These are phyloP conservation scores for Diutina pseudorugosa DNA, from an alignment of 1,139 yeast species.

Conservation along the genomic window DNA sequence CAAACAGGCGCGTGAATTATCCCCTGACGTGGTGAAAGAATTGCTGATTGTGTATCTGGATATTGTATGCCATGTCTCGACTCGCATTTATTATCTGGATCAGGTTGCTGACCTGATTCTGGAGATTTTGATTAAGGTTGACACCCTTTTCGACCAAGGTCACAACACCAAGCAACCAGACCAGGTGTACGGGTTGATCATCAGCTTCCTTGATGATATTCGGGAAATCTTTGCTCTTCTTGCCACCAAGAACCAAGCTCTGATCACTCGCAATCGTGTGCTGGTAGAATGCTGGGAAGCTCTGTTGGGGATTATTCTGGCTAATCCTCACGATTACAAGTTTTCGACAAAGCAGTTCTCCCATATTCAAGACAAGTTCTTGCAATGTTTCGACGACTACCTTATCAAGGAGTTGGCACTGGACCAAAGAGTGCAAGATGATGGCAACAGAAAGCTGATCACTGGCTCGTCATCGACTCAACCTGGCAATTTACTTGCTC, in stretches of 20 bases:
- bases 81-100: slow-evolving; percentile 66
- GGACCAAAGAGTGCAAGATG: neutral
- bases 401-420: slow-evolving; percentile 20
- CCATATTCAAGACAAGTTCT: slow-evolving; percentile 21
- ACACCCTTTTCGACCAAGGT: slow-evolving; percentile 17
- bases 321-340: neutral
- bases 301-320: slow-evolving; percentile 15
- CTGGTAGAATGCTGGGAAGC: slow-evolving; percentile 34
- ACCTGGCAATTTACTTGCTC: slow-evolving; percentile 11
- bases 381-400: slow-evolving; percentile 23
- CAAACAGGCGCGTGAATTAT: slow-evolving; percentile 13
- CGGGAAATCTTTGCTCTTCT: slow-evolving; percentile 21
- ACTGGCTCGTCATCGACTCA: neutral
- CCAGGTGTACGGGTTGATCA: slow-evolving; percentile 15
- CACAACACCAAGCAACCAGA: slow-evolving; percentile 8
- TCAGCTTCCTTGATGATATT: slow-evolving; percentile 22
- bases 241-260: slow-evolving; percentile 16
- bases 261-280: slow-evolving; percentile 28
- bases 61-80: slow-evolving; percentile 51
- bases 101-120: slow-evolving; percentile 68
- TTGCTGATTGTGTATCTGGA: slow-evolving; percentile 24
- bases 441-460: neutral
- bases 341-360: slow-evolving; percentile 14
- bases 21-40: slow-evolving; percentile 13
- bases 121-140: slow-evolving; percentile 36